Evolutionary conservation across 306 rosid species (phyloP).

Genomic region (Gynostemma pentaphyllum): DNA sequence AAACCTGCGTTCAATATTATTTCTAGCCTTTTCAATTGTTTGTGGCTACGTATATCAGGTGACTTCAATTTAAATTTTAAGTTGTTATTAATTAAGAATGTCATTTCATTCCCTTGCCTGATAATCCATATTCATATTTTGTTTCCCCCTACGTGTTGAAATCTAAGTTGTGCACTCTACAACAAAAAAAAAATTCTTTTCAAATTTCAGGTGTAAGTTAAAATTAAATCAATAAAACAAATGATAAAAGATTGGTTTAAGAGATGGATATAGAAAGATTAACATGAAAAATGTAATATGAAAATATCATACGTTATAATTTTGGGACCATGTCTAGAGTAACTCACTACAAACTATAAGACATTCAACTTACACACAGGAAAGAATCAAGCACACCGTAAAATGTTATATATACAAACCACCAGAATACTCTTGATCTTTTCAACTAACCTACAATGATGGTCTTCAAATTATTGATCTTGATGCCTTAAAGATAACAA

Average conservation of each 20-base stretch:
- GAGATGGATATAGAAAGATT: too few relatives aligned
- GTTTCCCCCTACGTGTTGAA: not conserved
- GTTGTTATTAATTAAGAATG: not conserved
- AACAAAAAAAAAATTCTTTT: not conserved
- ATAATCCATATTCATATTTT: not conserved
- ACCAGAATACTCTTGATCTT: too few relatives aligned
- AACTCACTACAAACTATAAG: too few relatives aligned
- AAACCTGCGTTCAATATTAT: constrained; percentile 43
- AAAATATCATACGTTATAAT: too few relatives aligned
- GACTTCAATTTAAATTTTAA: not conserved
- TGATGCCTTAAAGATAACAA: too few relatives aligned
- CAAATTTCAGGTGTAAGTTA: not conserved
- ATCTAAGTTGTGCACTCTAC: not conserved
- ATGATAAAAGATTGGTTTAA: not conserved
- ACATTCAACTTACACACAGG: too few relatives aligned
- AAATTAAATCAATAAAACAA: not conserved
- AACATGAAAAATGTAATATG: too few relatives aligned
- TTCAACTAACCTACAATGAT: too few relatives aligned
- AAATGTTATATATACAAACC: too few relatives aligned
- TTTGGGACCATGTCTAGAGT: too few relatives aligned
- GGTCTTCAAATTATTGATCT: too few relatives aligned
- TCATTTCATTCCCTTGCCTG: not conserved
- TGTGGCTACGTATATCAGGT: constrained; percentile 88
- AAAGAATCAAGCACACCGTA: too few relatives aligned
- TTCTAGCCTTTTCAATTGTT: constrained; percentile 52